Evolutionary conservation across 1,284 basidiomycete genomes (phyloP).

Genomic region (Rhodotorula sp.): DNA sequence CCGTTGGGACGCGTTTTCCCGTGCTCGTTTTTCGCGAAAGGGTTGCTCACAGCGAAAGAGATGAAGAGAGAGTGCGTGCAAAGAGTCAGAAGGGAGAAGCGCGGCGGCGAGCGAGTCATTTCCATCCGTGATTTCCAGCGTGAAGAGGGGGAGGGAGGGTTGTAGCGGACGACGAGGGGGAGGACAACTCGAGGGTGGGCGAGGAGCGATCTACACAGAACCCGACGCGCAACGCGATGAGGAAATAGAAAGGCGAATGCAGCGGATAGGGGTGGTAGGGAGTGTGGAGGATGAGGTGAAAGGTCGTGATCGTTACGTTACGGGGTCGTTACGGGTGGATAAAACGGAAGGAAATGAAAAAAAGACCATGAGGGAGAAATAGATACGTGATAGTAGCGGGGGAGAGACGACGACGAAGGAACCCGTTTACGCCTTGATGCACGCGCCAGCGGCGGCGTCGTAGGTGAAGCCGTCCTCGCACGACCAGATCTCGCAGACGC

Average conservation of each 20-base stretch:
- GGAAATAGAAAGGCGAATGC: neutral
- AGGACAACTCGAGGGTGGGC: neutral
- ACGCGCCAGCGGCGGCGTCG: constrained; percentile 8
- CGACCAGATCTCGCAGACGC: constrained; percentile 28
- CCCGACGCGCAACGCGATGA: neutral
- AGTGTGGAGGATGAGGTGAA: no score
- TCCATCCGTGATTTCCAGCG: neutral
- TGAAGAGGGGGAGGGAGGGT: neutral
- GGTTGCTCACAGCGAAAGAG: no score
- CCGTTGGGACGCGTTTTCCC: no score
- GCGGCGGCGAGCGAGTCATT: neutral
- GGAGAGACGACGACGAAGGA: neutral
- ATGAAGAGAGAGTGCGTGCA: no score
- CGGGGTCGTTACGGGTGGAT: neutral
- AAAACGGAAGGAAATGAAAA: neutral
- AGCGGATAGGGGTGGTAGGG: neutral
- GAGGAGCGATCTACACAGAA: constrained; percentile 1
- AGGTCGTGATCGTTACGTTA: constrained; percentile 2
- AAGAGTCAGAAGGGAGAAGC: neutral
- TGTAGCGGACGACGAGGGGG: neutral
- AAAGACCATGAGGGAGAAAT: neutral
- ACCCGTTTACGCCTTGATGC: constrained; percentile 10
- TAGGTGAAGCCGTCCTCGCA: constrained; percentile 22
- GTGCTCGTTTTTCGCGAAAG: no score
- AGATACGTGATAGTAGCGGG: neutral